A percentile compares a stretch with the other conserved stretches of the same genome.
Evolutionary conservation across 108 stramenopile species (phyloP).

Genomic region (Parietichytrium sp.): DNA sequence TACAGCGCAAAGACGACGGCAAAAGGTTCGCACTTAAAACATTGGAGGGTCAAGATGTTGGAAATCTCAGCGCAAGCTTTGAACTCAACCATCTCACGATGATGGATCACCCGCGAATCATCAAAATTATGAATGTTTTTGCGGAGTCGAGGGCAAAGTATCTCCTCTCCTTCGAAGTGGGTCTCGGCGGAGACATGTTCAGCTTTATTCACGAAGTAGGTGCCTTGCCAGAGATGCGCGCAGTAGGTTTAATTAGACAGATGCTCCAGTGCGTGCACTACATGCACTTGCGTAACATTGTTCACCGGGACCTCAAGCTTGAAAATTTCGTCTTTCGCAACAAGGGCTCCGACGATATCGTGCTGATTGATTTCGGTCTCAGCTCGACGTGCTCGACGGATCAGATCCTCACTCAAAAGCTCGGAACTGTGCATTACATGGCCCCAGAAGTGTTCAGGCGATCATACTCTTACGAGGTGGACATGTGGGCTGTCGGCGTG

Average conservation of each 20-base stretch:
- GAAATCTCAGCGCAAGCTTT: background rate
- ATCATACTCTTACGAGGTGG: constrained; percentile 73
- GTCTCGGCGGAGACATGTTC: background rate
- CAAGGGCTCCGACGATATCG: constrained; percentile 61
- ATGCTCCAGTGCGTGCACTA: constrained; percentile 91
- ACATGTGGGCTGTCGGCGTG: constrained; percentile 83
- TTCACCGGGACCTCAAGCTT: constrained; percentile 36
- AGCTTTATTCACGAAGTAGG: background rate
- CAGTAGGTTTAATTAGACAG: constrained; percentile 46
- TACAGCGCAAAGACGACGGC: background rate
- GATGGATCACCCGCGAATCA: background rate
- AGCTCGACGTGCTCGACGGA: constrained; percentile 74
- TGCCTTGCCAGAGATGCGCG: background rate
- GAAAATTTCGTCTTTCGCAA: constrained; percentile 62
- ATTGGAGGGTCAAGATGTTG: background rate
- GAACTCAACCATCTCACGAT: background rate
- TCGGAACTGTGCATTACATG: constrained; percentile 82
- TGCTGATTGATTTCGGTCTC: constrained; percentile 85
- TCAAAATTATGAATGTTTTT: background rate
- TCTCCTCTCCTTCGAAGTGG: background rate
- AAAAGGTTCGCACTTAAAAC: background rate
- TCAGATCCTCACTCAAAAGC: constrained; percentile 68
- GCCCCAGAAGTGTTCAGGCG: constrained; percentile 82
- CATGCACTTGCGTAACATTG: constrained; percentile 72
- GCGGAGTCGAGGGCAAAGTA: background rate